Evolutionary conservation across 1,284 basidiomycete genomes (phyloP).

Genomic region (Microbotryomycetes sp.): DNA sequence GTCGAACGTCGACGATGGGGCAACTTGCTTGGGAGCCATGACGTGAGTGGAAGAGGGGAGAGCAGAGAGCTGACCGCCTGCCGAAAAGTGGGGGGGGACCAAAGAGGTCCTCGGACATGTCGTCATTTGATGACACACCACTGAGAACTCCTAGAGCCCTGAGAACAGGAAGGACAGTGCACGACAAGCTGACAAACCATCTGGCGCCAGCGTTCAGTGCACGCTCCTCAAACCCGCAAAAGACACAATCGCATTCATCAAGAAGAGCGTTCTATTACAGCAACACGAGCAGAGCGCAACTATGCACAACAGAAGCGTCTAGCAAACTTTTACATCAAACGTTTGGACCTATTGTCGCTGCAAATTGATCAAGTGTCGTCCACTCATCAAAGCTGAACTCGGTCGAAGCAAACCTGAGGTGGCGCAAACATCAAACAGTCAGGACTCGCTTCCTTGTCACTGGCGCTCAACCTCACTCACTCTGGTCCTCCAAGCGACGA

Average conservation of each 20-base stretch:
- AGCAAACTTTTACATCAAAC: background rate
- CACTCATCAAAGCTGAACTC: constrained; percentile 16
- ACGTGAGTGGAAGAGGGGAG: no score
- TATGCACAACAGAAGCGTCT: background rate
- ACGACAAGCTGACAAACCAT: no score
- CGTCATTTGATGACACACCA: no score
- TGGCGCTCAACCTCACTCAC: background rate
- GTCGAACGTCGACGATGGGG: background rate
- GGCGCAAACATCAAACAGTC: no score
- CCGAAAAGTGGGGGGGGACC: background rate
- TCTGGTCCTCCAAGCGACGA: constrained; percentile 13
- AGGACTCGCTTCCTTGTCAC: background rate
- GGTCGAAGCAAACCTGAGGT: constrained; percentile 4
- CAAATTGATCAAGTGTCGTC: constrained; percentile 9
- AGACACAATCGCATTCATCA: background rate
- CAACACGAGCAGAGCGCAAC: no score
- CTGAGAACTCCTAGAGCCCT: no score
- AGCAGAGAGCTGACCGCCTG: no score
- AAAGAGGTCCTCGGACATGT: no score
- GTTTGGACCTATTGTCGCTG: background rate
- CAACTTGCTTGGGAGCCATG: background rate
- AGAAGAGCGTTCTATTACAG: background rate
- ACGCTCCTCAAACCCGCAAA: background rate
- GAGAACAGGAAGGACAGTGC: no score
- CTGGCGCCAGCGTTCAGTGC: no score